phyloP scores from a whole-genome alignment of 768 basidiomycete genomes.

The Lactarius evosmus region DNA sequence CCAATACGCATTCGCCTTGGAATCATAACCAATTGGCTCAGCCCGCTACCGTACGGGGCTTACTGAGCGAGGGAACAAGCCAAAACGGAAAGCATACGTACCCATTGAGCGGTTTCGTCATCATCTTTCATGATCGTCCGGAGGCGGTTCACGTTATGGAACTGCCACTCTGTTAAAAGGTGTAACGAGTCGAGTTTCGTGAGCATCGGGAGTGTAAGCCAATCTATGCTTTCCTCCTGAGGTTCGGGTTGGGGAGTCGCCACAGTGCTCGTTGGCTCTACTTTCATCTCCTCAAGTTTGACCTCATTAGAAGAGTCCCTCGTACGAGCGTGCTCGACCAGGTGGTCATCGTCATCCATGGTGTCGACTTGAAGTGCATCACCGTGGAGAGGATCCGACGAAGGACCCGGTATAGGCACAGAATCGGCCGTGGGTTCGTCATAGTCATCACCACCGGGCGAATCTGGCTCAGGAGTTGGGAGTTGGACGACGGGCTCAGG shows the following conservation, averaged over 20 bases:
- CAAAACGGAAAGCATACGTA: conserved; percentile 36
- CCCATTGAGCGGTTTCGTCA: conserved; percentile 77
- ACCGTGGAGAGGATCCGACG: neutral
- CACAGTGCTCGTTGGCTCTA: conserved; percentile 15
- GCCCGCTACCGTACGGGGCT: conserved; percentile 52
- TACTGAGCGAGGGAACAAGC: conserved; percentile 7
- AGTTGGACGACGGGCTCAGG: conserved; percentile 43
- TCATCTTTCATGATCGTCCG: conserved; percentile 73
- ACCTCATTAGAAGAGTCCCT: neutral
- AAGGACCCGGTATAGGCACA: conserved; percentile 12
- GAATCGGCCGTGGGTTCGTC: conserved; percentile 27
- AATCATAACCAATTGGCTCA: conserved; percentile 83
- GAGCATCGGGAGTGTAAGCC: conserved; percentile 69
- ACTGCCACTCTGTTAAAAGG: conserved; percentile 80
- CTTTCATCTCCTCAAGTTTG: conserved; percentile 11
- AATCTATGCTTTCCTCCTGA: conserved; percentile 51
- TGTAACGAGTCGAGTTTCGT: conserved; percentile 73
- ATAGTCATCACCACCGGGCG: conserved; percentile 25
- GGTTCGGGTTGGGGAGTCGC: conserved; percentile 12
- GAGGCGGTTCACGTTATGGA: conserved; percentile 69
- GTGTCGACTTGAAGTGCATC: neutral
- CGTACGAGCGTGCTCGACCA: neutral
- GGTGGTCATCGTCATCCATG: neutral
- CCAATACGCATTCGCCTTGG: conserved; percentile 79
- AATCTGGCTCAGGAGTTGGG: conserved; percentile 28